phyloP scores from a whole-genome alignment of 1,284 basidiomycete genomes.

The Moesziomyces antarcticus region DNA sequence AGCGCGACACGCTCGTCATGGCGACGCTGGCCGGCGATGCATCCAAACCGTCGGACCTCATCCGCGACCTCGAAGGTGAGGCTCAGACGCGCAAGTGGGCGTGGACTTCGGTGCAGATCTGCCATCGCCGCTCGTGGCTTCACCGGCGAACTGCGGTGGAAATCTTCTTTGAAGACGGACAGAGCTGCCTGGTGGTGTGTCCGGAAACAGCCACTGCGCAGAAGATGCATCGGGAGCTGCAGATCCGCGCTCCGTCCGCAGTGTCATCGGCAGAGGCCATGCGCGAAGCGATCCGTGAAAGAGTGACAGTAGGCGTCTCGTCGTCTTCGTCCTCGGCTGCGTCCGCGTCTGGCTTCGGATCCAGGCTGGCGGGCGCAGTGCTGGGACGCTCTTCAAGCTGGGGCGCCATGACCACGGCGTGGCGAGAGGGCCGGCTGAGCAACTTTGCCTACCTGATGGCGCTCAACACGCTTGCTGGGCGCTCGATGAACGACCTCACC shows the following conservation, averaged over 20 bases:
- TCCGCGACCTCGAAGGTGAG: conserved; percentile 42
- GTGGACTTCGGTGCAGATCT: conserved; percentile 49
- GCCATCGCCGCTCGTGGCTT: conserved; percentile 55
- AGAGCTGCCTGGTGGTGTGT: conserved; percentile 65
- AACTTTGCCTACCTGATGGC: conserved; percentile 68
- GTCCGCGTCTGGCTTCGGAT: conserved; percentile 29
- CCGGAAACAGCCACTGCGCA: conserved; percentile 44
- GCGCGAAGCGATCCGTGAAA: conserved; percentile 48
- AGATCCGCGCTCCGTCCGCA: conserved; percentile 45
- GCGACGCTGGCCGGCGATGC: conserved; percentile 76
- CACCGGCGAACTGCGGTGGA: conserved; percentile 63
- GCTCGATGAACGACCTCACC: conserved; percentile 76
- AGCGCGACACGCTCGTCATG: conserved; percentile 71
- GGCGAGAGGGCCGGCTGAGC: conserved; percentile 61
- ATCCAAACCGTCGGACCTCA: conserved; percentile 67
- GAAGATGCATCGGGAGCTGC: conserved; percentile 51
- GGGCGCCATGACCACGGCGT: conserved; percentile 61
- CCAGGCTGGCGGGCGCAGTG: conserved; percentile 53
- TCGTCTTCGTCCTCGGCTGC: conserved; percentile 9
- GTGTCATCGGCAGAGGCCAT: conserved; percentile 50
- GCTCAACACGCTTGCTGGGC: conserved; percentile 66
- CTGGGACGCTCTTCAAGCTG: conserved; percentile 44
- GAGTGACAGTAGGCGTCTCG: background rate
- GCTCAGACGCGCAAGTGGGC: conserved; percentile 56
- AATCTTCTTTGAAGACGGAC: conserved; percentile 67